phyloP scores from a whole-genome alignment of 2,329 filamentous ascomycete species.

The Aspergillus sp. region DNA sequence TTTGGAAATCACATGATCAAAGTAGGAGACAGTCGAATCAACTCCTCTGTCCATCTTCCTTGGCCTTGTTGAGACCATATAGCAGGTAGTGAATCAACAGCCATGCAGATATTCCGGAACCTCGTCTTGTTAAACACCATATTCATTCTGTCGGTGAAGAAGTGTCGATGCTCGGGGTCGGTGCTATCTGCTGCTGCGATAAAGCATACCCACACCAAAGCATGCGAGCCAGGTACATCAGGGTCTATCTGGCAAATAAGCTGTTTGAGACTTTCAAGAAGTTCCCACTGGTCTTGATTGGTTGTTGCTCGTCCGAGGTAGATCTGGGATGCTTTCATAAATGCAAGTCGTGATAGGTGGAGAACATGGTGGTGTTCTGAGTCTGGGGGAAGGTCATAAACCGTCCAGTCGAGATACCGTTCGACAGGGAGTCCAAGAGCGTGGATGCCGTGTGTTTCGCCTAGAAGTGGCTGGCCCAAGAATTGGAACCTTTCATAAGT shows the following conservation, averaged over 20 bases:
- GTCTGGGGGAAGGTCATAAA: slow-evolving; percentile 9
- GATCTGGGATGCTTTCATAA: slow-evolving; percentile 18
- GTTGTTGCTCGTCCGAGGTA: slow-evolving; percentile 14
- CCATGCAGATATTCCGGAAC: slow-evolving; percentile 37
- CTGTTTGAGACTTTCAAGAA: slow-evolving; percentile 26
- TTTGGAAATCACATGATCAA: slow-evolving; percentile 14
- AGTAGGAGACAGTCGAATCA: slow-evolving; percentile 8
- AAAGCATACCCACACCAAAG: slow-evolving; percentile 40
- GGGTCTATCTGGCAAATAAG: slow-evolving; percentile 23
- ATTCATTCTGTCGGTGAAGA: slow-evolving; percentile 28
- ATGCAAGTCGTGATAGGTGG: slow-evolving; percentile 8
- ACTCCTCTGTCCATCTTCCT: slow-evolving; percentile 12
- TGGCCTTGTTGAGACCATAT: slow-evolving; percentile 26
- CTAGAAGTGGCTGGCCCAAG: slow-evolving; percentile 13
- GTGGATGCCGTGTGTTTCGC: slow-evolving; percentile 9
- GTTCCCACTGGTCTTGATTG: slow-evolving; percentile 9
- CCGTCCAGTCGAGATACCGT: slow-evolving; percentile 11
- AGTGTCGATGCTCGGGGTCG: slow-evolving; percentile 28
- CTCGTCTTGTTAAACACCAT: slow-evolving; percentile 27
- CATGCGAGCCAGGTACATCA: slow-evolving; percentile 28
- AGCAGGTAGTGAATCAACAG: slow-evolving; percentile 25
- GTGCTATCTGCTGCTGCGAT: slow-evolving; percentile 37
- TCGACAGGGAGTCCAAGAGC: slow-evolving; percentile 3
- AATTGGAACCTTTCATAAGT: slow-evolving; percentile 10
- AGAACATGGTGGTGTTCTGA: slow-evolving; percentile 7